Evolutionary conservation across 1,284 basidiomycete genomes (phyloP), one percentile per base, ranked within the genome.

Genomic region (Phellinidium pouzarii): DNA sequence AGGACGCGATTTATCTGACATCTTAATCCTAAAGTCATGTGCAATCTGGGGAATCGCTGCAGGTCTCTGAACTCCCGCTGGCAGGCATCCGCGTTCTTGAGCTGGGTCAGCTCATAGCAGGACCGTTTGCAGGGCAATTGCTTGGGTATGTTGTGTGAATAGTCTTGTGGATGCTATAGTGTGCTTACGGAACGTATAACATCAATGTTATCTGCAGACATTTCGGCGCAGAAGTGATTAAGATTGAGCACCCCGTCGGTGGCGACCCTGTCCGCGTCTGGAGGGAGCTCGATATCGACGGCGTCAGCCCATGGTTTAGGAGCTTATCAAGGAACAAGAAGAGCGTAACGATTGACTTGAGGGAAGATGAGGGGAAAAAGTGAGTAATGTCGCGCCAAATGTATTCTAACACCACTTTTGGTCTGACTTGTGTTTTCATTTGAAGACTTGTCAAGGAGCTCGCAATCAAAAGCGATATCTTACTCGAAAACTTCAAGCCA

Each of bases 401-500:
- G 31, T 34, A 11, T 34, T 11, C 37, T 17, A 17, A 8, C 4
- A 3, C 19, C 37, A 7, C 14, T 14, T 11, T 17, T 40, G 37
- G 19, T 19, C 8, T 23, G n/a, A 26, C 17, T 23, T 51, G 12
- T 43, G 37, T 44, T 38, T 51, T 26, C 14, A n/a, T 53, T 27
- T 45, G 4, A 59, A 85, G 82, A 23, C 69, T 85, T 6, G 80
- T 84, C n/a, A 79, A 73, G 53, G 68, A 67, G 56, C 73, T 85
- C 14, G 82, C 83, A 8, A 64, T 77, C 48, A 77, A 71, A 61
- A 79, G 76, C 45, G 82, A 86, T 55, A 81, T 86, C 12, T 60
- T 85, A 3, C 57, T 86, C 25, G 83, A 86, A 65, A 86, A 85
- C 61, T 85, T 86, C 66, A 84, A 82, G 57, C 82, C 82, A 6